phyloP scores from a whole-genome alignment of 257 asterid species.

The Paulownia fortunei region DNA sequence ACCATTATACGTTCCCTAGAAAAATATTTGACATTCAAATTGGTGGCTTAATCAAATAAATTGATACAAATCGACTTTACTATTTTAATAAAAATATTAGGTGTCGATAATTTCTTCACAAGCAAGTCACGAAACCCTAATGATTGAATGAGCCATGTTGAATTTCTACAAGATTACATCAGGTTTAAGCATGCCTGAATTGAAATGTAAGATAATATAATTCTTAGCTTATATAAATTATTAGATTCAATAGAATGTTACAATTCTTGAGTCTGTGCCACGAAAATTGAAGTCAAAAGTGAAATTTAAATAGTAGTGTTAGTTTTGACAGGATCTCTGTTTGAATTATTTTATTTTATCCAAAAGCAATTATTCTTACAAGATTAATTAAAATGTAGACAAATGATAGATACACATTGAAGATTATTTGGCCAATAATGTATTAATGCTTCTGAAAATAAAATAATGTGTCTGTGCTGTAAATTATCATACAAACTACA shows the following conservation, averaged over 20 bases:
- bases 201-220: slow-evolving; percentile 25
- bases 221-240: no score
- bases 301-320: background rate
- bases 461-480: no score
- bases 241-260: no score
- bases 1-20: no score
- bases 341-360: no score
- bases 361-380: no score
- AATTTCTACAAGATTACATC: slow-evolving; percentile 30
- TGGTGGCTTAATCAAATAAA: background rate
- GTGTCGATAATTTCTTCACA: slow-evolving; percentile 31
- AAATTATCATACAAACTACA: no score
- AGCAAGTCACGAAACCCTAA: slow-evolving; percentile 35
- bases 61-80: background rate
- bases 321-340: background rate
- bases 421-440: no score
- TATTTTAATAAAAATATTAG: background rate
- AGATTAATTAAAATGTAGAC: no score
- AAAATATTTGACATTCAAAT: no score
- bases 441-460: background rate
- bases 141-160: slow-evolving; percentile 42
- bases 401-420: background rate
- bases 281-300: background rate
- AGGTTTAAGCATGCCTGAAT: slow-evolving; percentile 37
- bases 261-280: no score